Evolutionary conservation across 805 yeast genomes (phyloP).

Genomic region (Groenewaldozyma salmanticensis): DNA sequence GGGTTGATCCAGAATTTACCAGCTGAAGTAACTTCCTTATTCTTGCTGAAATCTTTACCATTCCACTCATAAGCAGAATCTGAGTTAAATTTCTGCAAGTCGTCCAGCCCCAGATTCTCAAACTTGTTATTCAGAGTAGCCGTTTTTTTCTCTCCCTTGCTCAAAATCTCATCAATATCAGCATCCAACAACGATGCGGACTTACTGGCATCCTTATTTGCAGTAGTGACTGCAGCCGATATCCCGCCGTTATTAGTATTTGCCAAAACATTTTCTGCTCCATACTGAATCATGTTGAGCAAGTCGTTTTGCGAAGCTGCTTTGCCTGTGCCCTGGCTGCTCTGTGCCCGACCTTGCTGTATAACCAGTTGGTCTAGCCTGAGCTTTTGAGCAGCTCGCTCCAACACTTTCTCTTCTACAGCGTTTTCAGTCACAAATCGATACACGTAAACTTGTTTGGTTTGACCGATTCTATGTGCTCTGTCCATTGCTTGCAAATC

Average conservation of each 20-base stretch:
- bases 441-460: slow-evolving; percentile 86
- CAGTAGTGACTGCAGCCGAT: neutral
- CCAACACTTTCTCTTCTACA: slow-evolving; percentile 91
- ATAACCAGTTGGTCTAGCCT: slow-evolving; percentile 90
- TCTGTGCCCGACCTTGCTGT: slow-evolving; percentile 71
- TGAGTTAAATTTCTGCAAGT: slow-evolving; percentile 80
- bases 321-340: slow-evolving; percentile 31
- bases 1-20: slow-evolving; percentile 73
- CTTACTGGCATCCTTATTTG: slow-evolving; percentile 4
- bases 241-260: slow-evolving; percentile 6
- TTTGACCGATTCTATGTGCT: slow-evolving; percentile 96
- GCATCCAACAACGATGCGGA: slow-evolving; percentile 34
- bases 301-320: slow-evolving; percentile 50
- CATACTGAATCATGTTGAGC: slow-evolving; percentile 92
- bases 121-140: slow-evolving; percentile 69
- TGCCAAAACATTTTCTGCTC: slow-evolving; percentile 84
- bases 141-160: slow-evolving; percentile 75
- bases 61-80: slow-evolving; percentile 96
- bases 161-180: slow-evolving; percentile 77
- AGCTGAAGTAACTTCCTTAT: slow-evolving; percentile 16
- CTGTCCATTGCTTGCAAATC: slow-evolving; percentile 98
- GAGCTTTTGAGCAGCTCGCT: slow-evolving; percentile 89
- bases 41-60: slow-evolving; percentile 55
- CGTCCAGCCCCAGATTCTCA: slow-evolving; percentile 82
- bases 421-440: slow-evolving; percentile 93